These are phyloP conservation scores for Epichloe hybrida DNA, from an alignment of 2,329 filamentous ascomycete species.

Conservation along the genomic window DNA sequence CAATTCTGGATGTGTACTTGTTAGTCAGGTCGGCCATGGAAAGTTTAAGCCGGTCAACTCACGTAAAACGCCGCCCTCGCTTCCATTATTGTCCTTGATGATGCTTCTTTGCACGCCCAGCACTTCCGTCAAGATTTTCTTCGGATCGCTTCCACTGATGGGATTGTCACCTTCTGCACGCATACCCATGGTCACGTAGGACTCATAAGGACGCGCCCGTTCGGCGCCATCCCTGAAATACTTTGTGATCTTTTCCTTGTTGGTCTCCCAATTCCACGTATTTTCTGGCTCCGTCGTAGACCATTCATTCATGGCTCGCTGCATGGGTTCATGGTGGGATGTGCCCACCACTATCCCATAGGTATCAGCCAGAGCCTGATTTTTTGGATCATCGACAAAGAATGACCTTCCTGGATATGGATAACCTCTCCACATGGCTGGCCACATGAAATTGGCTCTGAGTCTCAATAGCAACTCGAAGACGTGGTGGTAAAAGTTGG, in stretches of 20 bases:
- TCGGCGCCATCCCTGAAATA: conserved; percentile 44
- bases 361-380: conserved; percentile 44
- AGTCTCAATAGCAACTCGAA: conserved; percentile 50
- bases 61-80: conserved; percentile 27
- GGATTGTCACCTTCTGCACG: conserved; percentile 44
- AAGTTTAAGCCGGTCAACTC: conserved; percentile 7
- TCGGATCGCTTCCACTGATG: conserved; percentile 36
- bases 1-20: conserved; percentile 28
- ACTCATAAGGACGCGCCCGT: conserved; percentile 42
- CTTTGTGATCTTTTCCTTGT: conserved; percentile 37
- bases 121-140: conserved; percentile 36
- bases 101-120: conserved; percentile 41
- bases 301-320: conserved; percentile 41
- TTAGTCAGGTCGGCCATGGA: not conserved
- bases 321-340: conserved; percentile 54
- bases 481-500: conserved; percentile 45
- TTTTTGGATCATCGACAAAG: conserved; percentile 46
- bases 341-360: conserved; percentile 53
- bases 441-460: conserved; percentile 52
- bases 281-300: conserved; percentile 27
- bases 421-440: conserved; percentile 47
- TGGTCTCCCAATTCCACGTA: conserved; percentile 46
- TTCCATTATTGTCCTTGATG: conserved; percentile 36
- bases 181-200: conserved; percentile 46
- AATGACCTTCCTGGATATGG: conserved; percentile 40